Percentiles rank a stretch among this genome's conserved stretches.
Evolutionary conservation across 2,329 filamentous ascomycete genomes (phyloP).

Genomic region (Diaporthe batatas): DNA sequence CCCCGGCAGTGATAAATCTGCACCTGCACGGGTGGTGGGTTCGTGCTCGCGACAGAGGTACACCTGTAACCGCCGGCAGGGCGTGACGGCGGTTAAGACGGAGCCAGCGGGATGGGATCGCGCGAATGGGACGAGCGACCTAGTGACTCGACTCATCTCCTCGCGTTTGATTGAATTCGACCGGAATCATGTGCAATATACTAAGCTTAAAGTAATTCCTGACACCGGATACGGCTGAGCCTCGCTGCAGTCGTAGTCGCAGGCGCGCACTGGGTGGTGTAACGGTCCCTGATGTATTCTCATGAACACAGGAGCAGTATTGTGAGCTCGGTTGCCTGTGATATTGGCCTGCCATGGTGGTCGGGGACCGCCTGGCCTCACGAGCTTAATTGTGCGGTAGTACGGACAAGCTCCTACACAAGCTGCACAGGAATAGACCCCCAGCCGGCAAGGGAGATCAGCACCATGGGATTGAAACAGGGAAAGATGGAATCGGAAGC

Average conservation of each 20-base stretch:
- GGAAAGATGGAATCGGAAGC: slow-evolving; percentile 27
- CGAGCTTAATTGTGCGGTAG: background rate
- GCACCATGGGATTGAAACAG: slow-evolving; percentile 35
- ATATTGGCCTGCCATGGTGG: background rate
- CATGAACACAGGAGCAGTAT: background rate
- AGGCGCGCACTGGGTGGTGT: background rate
- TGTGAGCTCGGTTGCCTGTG: background rate
- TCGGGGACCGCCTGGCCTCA: slow-evolving; percentile 4
- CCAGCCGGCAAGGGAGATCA: slow-evolving; percentile 21
- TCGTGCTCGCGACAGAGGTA: slow-evolving; percentile 31
- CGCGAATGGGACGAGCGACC: slow-evolving; percentile 33
- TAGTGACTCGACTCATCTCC: slow-evolving; percentile 40
- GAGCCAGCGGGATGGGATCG: slow-evolving; percentile 8
- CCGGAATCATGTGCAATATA: background rate
- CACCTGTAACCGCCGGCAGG: slow-evolving; percentile 36
- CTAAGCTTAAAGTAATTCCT: slow-evolving; percentile 15
- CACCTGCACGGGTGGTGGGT: slow-evolving; percentile 24
- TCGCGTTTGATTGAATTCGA: slow-evolving; percentile 30
- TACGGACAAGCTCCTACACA: background rate
- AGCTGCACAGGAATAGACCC: slow-evolving; percentile 11
- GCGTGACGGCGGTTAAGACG: slow-evolving; percentile 31
- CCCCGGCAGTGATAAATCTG: slow-evolving; percentile 28
- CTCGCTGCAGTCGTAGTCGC: background rate
- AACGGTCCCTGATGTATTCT: background rate
- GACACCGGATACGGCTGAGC: slow-evolving; percentile 5